Evolutionary conservation across 768 basidiomycete genomes (phyloP), one percentile per base, ranked within the genome.

Genomic region (Kwoniella sp.): DNA sequence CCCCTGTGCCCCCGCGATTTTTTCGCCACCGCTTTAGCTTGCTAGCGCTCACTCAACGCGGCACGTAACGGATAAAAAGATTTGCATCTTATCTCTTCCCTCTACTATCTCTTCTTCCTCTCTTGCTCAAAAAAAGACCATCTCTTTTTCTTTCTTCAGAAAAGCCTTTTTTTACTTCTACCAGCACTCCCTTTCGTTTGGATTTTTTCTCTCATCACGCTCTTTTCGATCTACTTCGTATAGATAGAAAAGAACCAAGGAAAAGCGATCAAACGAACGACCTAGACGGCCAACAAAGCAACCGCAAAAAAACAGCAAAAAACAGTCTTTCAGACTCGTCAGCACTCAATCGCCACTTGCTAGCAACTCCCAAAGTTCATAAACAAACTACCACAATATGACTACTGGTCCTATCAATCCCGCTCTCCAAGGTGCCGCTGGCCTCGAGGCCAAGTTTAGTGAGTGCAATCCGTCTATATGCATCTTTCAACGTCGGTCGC

Each of bases 381-480:
- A 25, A 26, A 20, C 30, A 53, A 67, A 37, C 26, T 54, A 50
- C 2, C 51, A 51, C 30, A 70, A 13, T 30, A 73, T 67, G 60
- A 72, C 72, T 58, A 73, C 70, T 67, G 68, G 64, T 50, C 72
- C 70, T 61, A 69, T 76, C 50, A 62, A 51, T 55, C 51, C 65
- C 63, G 55, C 34, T 56, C 15, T 45, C 5, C 41, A 45, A 45
- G 64, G 61, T 38, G 67, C 62, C 51, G 52, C 71, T 62, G 72
- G 69, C 48, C 61, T 80, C 45, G 79, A 80, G 63, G 75, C 75
- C 67, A 77, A 73, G 57, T 69, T 80, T 56, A 70, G 79, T 80
- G 64, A 76, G 77, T 76, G 9, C 41, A 9, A 5, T 34, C 13
- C 34, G 34, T 34, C 13, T 5, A 34, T 34, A 34, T 34, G 13